Conservation (phyloP, 1,284 basidiomycete genomes). For the Cutaneotrichosporon curvatum region DNA sequence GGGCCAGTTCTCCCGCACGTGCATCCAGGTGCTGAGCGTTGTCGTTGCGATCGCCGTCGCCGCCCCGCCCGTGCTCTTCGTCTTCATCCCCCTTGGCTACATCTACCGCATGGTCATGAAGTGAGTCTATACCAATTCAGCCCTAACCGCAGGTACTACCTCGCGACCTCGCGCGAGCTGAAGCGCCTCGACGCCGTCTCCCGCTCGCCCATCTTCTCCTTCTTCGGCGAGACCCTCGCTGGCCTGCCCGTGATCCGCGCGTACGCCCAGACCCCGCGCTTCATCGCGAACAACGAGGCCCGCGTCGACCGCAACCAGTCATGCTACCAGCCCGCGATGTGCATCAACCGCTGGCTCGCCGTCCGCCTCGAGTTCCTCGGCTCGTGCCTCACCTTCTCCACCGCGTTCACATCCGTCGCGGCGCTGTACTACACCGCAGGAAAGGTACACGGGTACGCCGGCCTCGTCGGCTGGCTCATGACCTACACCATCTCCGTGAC, state of each 20-base stretch:
- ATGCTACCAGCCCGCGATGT: conserved; percentile 50
- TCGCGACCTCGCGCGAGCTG: conserved; percentile 81
- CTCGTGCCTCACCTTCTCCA: conserved; percentile 67
- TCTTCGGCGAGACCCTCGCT: conserved; percentile 77
- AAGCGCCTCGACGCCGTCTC: conserved; percentile 87
- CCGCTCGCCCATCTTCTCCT: conserved; percentile 80
- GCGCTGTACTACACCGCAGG: conserved; percentile 55
- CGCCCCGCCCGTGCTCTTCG: conserved; percentile 74
- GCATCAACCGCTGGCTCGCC: conserved; percentile 50
- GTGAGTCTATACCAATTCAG: too few species aligned
- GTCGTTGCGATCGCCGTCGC: conserved; percentile 68
- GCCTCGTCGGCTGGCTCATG: conserved; percentile 83
- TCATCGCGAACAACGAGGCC: conserved; percentile 68
- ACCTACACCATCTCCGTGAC: conserved; percentile 78
- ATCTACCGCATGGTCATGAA: conserved; percentile 70
- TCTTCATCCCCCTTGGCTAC: conserved; percentile 64
- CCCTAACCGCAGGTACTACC: conserved; percentile 61
- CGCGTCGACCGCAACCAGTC: conserved; percentile 55
- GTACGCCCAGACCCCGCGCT: conserved; percentile 64
- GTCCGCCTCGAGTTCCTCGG: conserved; percentile 69
- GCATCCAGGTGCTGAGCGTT: conserved; percentile 59
- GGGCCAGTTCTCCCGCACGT: conserved; percentile 58
- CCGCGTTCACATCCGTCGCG: conserved; percentile 66
- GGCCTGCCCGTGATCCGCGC: conserved; percentile 79
- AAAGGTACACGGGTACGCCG: conserved; percentile 62